phyloP scores from a whole-genome alignment of 31 red algal species.

The Endocladia muricata region DNA sequence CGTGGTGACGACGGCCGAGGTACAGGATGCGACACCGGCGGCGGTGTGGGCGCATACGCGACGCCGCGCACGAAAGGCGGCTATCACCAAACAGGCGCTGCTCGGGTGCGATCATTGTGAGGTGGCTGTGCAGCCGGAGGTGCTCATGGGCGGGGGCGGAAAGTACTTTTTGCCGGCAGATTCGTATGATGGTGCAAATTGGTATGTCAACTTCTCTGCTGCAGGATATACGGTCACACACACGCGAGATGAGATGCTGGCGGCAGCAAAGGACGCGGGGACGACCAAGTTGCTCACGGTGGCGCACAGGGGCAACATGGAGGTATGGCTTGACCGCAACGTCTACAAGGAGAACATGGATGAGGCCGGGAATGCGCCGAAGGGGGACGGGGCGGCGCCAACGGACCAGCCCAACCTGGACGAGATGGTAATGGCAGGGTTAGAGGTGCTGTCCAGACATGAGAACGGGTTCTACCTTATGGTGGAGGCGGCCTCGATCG shows the following conservation, averaged over 20 bases:
- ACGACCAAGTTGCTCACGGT: slow-evolving; percentile 53
- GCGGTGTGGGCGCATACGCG: slow-evolving; percentile 45
- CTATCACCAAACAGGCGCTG: slow-evolving; percentile 51
- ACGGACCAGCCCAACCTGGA: slow-evolving; percentile 56
- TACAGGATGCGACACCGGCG: slow-evolving; percentile 59
- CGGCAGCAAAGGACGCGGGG: slow-evolving; percentile 21
- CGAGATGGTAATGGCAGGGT: slow-evolving; percentile 54
- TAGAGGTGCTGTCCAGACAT: slow-evolving; percentile 45
- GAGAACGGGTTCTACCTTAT: slow-evolving; percentile 67
- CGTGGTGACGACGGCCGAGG: slow-evolving; percentile 55
- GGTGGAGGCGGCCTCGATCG: slow-evolving; percentile 66
- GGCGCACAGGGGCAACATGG: slow-evolving; percentile 48
- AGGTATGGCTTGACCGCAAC: slow-evolving; percentile 65
- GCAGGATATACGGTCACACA: slow-evolving; percentile 52
- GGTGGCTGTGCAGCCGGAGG: slow-evolving; percentile 32
- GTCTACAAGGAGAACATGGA: slow-evolving; percentile 54
- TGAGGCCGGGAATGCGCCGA: slow-evolving; percentile 11
- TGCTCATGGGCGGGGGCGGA: slow-evolving; percentile 56
- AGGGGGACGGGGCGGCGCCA: slow-evolving; percentile 18
- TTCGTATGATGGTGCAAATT: slow-evolving; percentile 40
- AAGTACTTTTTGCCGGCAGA: slow-evolving; percentile 21
- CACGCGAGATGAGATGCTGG: slow-evolving; percentile 37
- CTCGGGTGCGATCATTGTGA: slow-evolving; percentile 41
- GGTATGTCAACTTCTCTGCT: slow-evolving; percentile 35
- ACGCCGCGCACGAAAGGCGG: slow-evolving; percentile 46